Percentiles rank a stretch among this genome's conserved stretches.
Conservation (phyloP, 345 rosid species). For the Eucalyptus grandis region DNA sequence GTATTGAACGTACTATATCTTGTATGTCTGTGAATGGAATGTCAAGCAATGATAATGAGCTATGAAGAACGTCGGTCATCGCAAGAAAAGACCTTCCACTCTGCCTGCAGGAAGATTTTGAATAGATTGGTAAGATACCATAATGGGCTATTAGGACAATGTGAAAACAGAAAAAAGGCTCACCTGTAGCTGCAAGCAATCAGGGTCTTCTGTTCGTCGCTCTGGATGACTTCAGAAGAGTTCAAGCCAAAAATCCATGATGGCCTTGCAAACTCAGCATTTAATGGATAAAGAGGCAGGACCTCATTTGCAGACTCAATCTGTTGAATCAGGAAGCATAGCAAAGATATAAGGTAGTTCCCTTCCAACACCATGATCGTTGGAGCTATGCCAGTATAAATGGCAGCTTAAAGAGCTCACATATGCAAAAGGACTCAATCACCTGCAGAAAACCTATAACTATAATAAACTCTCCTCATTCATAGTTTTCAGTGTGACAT, state of each 20-base stretch:
- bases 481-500: not conserved
- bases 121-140: not conserved
- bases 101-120: constrained; percentile 38
- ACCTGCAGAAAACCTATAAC: not conserved
- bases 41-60: constrained; percentile 66
- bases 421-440: not conserved
- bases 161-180: not conserved
- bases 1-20: constrained; percentile 38
- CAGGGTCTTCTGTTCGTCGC: constrained; percentile 36
- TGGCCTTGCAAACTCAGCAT: constrained; percentile 87
- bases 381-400: not conserved
- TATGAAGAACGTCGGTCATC: constrained; percentile 41
- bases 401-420: not conserved
- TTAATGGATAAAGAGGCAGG: constrained; percentile 37
- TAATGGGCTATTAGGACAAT: not conserved
- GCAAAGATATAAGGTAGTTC: not conserved
- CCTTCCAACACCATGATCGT: not conserved
- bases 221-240: constrained; percentile 65
- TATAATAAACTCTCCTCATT: not conserved
- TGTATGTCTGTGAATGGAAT: constrained; percentile 87
- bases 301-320: constrained; percentile 51
- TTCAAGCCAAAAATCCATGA: constrained; percentile 72
- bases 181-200: constrained; percentile 87
- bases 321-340: constrained; percentile 20
- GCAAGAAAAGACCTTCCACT: constrained; percentile 84